phyloP scores from a whole-genome alignment of 495 filamentous ascomycete species.

The Trypethelium eluteriae region DNA sequence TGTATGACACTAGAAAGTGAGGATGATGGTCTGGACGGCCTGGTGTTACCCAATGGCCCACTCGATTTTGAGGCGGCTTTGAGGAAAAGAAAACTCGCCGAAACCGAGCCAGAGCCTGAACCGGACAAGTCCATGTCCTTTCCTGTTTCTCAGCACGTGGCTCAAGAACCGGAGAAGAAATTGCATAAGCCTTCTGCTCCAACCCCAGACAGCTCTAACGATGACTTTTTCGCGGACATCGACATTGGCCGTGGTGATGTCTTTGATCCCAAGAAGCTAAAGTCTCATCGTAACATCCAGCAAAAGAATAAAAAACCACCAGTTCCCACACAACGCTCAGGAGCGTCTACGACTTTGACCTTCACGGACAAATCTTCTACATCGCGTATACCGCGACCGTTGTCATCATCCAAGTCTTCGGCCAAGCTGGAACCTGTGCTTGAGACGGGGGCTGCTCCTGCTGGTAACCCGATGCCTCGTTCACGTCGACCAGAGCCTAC shows the following conservation, averaged over 20 bases:
- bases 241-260: slow-evolving; percentile 78
- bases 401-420: slow-evolving; percentile 52
- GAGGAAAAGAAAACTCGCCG: slow-evolving; percentile 48
- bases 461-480: slow-evolving; percentile 48
- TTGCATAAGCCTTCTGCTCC: slow-evolving; percentile 25
- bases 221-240: slow-evolving; percentile 81
- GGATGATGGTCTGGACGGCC: slow-evolving; percentile 78
- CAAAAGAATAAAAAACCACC: slow-evolving; percentile 54
- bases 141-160: background rate
- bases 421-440: slow-evolving; percentile 84
- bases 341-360: slow-evolving; percentile 73
- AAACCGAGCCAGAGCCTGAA: slow-evolving; percentile 16
- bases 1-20: slow-evolving; percentile 90
- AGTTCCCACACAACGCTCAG: slow-evolving; percentile 42
- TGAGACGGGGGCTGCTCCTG: slow-evolving; percentile 69
- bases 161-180: slow-evolving; percentile 31
- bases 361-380: slow-evolving; percentile 67
- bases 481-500: slow-evolving; percentile 55
- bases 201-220: slow-evolving; percentile 42
- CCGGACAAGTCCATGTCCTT: slow-evolving; percentile 39
- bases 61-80: slow-evolving; percentile 71
- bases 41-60: slow-evolving; percentile 74
- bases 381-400: slow-evolving; percentile 45
- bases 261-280: slow-evolving; percentile 69
- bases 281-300: slow-evolving; percentile 89